Evolutionary conservation across 2,329 filamentous ascomycete genomes (phyloP), one percentile per base, ranked within the genome.

Genomic region (Didymella pinodella): DNA sequence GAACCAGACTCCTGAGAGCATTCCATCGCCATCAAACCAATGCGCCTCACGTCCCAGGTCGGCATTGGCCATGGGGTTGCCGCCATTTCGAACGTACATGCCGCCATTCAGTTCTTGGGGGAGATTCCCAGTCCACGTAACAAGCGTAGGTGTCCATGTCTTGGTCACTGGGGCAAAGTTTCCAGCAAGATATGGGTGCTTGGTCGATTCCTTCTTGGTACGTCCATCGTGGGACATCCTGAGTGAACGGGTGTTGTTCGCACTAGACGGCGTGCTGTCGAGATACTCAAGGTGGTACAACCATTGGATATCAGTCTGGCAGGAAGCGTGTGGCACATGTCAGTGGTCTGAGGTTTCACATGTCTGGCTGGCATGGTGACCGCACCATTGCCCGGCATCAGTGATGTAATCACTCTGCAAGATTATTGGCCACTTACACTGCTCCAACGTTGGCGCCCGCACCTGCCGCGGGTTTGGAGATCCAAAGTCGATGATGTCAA

Each of bases 21-120:
- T 91, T 4, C 89, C 89, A 70, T 91, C 88, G 31, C 89, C 89
- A 65, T 91, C 89, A 61, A 91, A 91, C 88, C 88, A 91, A 70
- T 91, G 89, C 8, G 86, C 83, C 69, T 89, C 86, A 62, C 87
- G 82, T 38, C 82, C 83, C 2, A 86, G 72, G 53, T 89, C 84
- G 22, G 84, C 79, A 57, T 90, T 87, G 28, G 82, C 82, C 7
- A 89, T 79, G 6, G 89, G 88, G 66, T 91, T 91, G 28, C 85
- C 87, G 40, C 89, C 89, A 70, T 91, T 92, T 16, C 89, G 85
- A 28, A 91, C 85, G 67, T 91, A 91, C 74, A 91, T 84, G 12
- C 89, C 89, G 1, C 88, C 89, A 8, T 82, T 81, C 40, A 92
- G 81, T 61, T 90, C 88, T n/a, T 77, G 62, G 1, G 89, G 89